Conservation (phyloP, 1,284 basidiomycete genomes). For the Sporisorium graminicola region DNA sequence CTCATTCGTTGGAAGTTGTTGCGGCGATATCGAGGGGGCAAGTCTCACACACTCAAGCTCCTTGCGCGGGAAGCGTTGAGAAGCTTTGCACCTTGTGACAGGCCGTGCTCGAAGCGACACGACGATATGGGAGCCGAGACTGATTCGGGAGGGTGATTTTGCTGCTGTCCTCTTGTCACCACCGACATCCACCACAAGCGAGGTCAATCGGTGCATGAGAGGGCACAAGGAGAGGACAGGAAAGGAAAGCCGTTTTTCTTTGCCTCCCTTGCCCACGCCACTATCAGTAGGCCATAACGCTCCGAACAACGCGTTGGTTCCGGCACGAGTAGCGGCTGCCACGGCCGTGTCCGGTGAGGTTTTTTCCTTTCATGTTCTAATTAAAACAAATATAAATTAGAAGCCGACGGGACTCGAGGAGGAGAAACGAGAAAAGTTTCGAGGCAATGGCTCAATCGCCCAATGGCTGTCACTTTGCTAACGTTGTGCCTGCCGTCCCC, state of each 20-base stretch:
- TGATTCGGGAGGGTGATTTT: no score
- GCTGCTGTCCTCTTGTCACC: no score
- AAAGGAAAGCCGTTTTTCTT: no score
- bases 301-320: background rate
- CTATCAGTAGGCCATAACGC: background rate
- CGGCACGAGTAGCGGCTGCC: background rate
- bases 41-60: background rate
- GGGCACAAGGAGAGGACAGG: background rate
- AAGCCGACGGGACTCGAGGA: background rate
- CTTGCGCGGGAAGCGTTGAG: background rate
- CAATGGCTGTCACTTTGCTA: background rate
- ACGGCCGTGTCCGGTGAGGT: background rate
- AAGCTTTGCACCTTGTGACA: background rate
- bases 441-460: background rate
- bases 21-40: background rate
- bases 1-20: conserved; percentile 2
- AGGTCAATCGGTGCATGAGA: background rate
- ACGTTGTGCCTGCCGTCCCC: no score
- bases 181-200: background rate
- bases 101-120: no score
- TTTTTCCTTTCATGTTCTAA: background rate
- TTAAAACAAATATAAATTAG: background rate
- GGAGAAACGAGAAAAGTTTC: no score
- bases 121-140: no score
- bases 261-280: background rate